Conservation (phyloP, 2,329 filamentous ascomycete genomes). For the Neonectria sp. region DNA sequence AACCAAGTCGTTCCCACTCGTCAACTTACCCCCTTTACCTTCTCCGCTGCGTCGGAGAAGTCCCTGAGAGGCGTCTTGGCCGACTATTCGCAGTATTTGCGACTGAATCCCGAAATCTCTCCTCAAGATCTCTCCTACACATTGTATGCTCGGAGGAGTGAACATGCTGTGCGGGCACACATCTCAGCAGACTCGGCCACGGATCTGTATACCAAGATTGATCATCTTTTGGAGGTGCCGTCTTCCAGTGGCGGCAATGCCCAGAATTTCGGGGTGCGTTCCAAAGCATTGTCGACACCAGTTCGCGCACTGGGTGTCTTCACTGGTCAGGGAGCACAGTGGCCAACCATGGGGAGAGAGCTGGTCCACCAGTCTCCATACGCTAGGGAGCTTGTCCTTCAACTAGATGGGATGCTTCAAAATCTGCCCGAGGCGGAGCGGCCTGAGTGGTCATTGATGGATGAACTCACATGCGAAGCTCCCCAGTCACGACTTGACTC, state of each 20-base stretch:
- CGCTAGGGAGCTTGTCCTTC: no score
- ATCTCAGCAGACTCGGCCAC: neutral
- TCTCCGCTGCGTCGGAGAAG: slow-evolving; percentile 12
- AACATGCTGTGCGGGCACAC: slow-evolving; percentile 51
- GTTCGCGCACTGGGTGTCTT: slow-evolving; percentile 47
- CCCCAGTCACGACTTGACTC: neutral
- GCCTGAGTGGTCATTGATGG: no score
- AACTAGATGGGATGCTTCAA: no score
- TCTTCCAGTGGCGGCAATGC: neutral
- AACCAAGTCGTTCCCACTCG: no score
- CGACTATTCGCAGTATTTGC: slow-evolving; percentile 42
- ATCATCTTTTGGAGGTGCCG: slow-evolving; percentile 4
- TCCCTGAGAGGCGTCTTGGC: neutral
- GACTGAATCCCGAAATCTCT: slow-evolving; percentile 49
- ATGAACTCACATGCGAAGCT: no score
- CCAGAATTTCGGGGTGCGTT: no score
- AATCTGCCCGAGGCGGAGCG: slow-evolving; percentile 8
- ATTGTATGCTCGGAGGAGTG: neutral
- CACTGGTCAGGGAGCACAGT: slow-evolving; percentile 55
- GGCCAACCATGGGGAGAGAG: slow-evolving; percentile 51
- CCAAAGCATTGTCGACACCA: no score
- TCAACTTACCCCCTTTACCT: slow-evolving; percentile 36
- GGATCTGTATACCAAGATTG: no score
- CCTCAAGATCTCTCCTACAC: slow-evolving; percentile 2
- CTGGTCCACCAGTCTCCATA: slow-evolving; percentile 43